Base-by-base conservation (phyloP, 208 protist genomes). In the Acanthamoeba lenticulata region DNA sequence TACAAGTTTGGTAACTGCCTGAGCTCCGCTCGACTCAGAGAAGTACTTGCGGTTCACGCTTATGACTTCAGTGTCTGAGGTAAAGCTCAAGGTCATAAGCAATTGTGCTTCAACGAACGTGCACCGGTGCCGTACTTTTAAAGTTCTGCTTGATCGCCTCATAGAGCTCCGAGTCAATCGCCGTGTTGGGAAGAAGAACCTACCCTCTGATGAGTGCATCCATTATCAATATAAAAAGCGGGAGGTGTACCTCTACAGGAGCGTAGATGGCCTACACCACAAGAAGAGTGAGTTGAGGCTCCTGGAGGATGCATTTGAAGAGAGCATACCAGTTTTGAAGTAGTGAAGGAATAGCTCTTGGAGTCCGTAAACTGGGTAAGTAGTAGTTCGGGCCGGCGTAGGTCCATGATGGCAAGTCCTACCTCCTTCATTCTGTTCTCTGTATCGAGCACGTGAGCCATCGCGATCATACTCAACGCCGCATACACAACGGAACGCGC, bases 181-280 rank as follows among this genome's bases (percentile, higher is more conserved):
- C 83, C 38, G 83, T 90, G 36, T 90, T 90, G n/a, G 83, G 83
- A 27, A 90, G n/a, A 27, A 90, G 55, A 34, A 90, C 83, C 81
- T 90, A 67, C 15, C 11, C 6, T 72, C 9, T 7, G 27, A 24
- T 38, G 38, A 45, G 38, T 45, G 4, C 36, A 79, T 5, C 38
- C 7, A 7, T 32, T 42, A 15, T 7, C 38, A 79, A 45, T 45
- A 19, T 24, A 44, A 9, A 45, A n/a, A 47, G 24, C 11, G 2
- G 27, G 69, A 1, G 2, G 1, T 13, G 17, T 38, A 90, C 81
- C 83, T 90, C 83, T 21, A 90, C 57, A n/a, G 83, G 83, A 4
- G 21, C 83, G 38, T 90, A 69, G 34, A 69, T 90, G 19, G 52
- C 77, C 77, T 86, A 32, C 6, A 60, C 4, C 24, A 49, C 42